Evolutionary conservation across 768 basidiomycete genomes (phyloP).

Genomic region (Lanmaoa rubissima): DNA sequence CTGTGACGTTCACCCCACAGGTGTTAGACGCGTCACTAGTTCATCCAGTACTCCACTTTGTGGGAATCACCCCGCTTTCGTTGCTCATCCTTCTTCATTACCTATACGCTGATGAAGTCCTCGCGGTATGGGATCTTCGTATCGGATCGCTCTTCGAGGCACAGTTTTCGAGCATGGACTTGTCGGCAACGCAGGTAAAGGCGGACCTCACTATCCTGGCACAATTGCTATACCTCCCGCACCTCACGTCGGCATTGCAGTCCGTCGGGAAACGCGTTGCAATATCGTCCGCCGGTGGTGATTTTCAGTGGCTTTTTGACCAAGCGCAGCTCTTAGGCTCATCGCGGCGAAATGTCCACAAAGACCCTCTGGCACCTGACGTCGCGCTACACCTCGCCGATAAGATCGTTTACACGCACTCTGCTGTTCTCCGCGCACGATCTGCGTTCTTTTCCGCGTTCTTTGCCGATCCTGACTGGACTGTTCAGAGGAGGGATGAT

Average conservation of each 20-base stretch:
- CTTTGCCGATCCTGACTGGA: conserved; percentile 85
- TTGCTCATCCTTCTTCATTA: conserved; percentile 77
- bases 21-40: not conserved
- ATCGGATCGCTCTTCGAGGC: conserved; percentile 45
- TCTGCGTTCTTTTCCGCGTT: conserved; percentile 83
- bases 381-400: conserved; percentile 73
- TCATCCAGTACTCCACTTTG: conserved; percentile 33
- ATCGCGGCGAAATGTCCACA: conserved; percentile 3
- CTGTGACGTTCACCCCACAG: conserved; percentile 27
- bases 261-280: conserved; percentile 58
- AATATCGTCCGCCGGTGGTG: conserved; percentile 43
- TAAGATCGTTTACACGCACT: conserved; percentile 62
- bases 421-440: conserved; percentile 74
- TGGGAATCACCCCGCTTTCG: conserved; percentile 61
- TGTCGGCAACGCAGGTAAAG: conserved; percentile 51
- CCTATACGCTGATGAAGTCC: conserved; percentile 82
- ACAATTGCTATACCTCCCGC: conserved; percentile 53
- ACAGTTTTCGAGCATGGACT: conserved; percentile 39
- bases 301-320: conserved; percentile 52
- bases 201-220: conserved; percentile 61
- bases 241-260: conserved; percentile 54
- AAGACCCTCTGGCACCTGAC: conserved; percentile 52
- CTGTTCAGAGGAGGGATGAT: conserved; percentile 52
- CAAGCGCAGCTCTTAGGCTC: conserved; percentile 12
- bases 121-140: conserved; percentile 83